phyloP scores from a whole-genome alignment of 768 basidiomycete genomes.

The Termitomyces sp. region DNA sequence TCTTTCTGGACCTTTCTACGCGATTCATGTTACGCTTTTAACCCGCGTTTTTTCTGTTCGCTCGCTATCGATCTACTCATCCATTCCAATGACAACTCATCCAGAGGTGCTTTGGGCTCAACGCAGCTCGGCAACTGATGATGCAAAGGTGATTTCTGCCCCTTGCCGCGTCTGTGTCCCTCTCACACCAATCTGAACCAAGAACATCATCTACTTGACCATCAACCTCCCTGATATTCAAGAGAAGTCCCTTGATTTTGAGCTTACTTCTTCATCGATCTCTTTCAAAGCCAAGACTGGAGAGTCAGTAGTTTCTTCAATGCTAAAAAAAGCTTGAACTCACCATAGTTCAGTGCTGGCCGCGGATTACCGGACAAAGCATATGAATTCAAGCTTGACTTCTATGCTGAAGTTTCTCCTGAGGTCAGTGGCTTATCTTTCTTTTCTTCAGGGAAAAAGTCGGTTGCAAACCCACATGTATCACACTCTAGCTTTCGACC shows the following conservation, averaged over 20 bases:
- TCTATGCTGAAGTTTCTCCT: slow-evolving; percentile 70
- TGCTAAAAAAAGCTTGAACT: neutral
- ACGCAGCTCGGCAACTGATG: slow-evolving; percentile 61
- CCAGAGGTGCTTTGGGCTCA: slow-evolving; percentile 97
- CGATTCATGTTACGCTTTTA: slow-evolving; percentile 7
- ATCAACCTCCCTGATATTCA: slow-evolving; percentile 76
- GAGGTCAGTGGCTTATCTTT: slow-evolving; percentile 46
- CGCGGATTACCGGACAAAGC: slow-evolving; percentile 47
- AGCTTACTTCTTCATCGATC: slow-evolving; percentile 49
- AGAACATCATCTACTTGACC: slow-evolving; percentile 88
- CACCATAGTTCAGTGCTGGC: slow-evolving; percentile 21
- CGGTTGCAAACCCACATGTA: neutral
- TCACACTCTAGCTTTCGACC: slow-evolving; percentile 41
- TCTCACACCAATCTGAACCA: slow-evolving; percentile 6
- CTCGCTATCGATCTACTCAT: neutral
- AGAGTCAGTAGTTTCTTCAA: slow-evolving; percentile 38
- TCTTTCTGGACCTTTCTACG: slow-evolving; percentile 41
- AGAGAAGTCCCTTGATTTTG: slow-evolving; percentile 49
- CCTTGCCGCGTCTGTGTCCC: slow-evolving; percentile 12
- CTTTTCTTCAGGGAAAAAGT: neutral
- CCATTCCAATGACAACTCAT: slow-evolving; percentile 44
- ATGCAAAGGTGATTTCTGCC: slow-evolving; percentile 54
- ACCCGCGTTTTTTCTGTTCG: slow-evolving; percentile 14
- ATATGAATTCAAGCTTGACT: slow-evolving; percentile 70
- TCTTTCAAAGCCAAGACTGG: slow-evolving; percentile 62